Conservation (phyloP, 2,329 filamentous ascomycete genomes). For the Penicillium decumbens region DNA sequence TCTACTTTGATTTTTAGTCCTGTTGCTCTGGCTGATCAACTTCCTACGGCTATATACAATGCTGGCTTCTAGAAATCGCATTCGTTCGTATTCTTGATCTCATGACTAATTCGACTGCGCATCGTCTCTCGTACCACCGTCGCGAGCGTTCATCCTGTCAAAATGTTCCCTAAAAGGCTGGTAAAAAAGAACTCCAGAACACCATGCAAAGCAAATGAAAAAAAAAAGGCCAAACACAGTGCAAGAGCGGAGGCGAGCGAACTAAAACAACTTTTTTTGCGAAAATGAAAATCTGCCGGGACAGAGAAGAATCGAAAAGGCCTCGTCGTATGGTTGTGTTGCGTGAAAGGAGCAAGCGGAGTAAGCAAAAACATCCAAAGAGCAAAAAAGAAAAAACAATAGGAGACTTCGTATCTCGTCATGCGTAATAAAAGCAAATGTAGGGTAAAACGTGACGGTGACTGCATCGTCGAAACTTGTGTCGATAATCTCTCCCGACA, state of each 20-base stretch:
- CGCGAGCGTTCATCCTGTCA: slow-evolving; percentile 5
- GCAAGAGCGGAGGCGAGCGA: slow-evolving; percentile 15
- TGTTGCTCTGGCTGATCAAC: neutral
- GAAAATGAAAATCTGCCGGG: slow-evolving; percentile 13
- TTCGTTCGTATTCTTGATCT: slow-evolving; percentile 16
- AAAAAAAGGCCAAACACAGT: slow-evolving; percentile 14
- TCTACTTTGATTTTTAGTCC: neutral
- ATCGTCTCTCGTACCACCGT: slow-evolving; percentile 10
- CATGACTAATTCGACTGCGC: slow-evolving; percentile 4
- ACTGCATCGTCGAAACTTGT: slow-evolving; percentile 10
- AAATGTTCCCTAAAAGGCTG: slow-evolving; percentile 6
- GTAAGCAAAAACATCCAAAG: no score
- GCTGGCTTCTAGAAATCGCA: neutral
- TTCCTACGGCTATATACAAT: neutral
- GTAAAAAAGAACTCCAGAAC: slow-evolving; percentile 18
- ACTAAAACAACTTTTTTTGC: slow-evolving; percentile 22
- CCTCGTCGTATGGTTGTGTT: slow-evolving; percentile 14
- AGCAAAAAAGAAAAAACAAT: slow-evolving; percentile 5
- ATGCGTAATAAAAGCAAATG: slow-evolving; percentile 13
- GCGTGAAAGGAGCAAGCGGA: neutral
- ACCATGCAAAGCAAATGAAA: slow-evolving; percentile 21
- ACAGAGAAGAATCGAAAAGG: slow-evolving; percentile 23
- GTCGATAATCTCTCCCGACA: slow-evolving; percentile 17
- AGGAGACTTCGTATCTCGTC: slow-evolving; percentile 20
- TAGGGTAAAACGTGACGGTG: slow-evolving; percentile 5